Evolutionary conservation across 1,284 basidiomycete species (phyloP), one percentile per base, ranked within the genome.

Genomic region (Ustilago sp.): DNA sequence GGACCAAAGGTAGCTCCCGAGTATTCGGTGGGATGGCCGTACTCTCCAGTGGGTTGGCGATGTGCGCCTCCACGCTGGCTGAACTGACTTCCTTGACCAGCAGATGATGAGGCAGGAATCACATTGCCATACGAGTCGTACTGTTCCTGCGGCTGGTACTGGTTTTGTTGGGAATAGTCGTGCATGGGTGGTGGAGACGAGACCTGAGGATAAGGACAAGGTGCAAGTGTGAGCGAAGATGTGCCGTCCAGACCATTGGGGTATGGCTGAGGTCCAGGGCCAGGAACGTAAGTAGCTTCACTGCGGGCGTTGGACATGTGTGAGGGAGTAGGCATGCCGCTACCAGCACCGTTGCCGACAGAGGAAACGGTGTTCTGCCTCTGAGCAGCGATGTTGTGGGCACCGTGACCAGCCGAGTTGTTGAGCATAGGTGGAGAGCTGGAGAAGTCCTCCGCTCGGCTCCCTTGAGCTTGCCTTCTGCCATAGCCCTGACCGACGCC

Each of bases 401-500:
- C 77, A 28, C 74, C 77, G 51, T 77, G 56, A 36, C 74, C 77
- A 9, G 77, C 80, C 38, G 71, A 56, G 56, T 81, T 80, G 61
- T 70, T 67, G 12, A 76, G 66, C 61, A 69, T 75, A 56, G 69
- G 73, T 12, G 69, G 58, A 28, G 69, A 63, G 61, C 50, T 64
- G 19, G 56, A 35, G 15, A 73, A 70, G n/a, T 68, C 61, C 48
- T 76, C 64, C 31, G 68, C 54, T 17, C 38, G 58, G 32, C 58
- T 74, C 13, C 41, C 59, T 36, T 57, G 70, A n/a, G 66, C 65
- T 31, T 65, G 66, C 43, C 80, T 54, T 39, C 66, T 60, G 8
- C 80, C 80, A 35, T 81, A 81, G 23, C 75, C 80, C 43, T 68
- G 68, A 23, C 80, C 80, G 4, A 82, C 80, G 39, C 80, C 80